phyloP scores from a whole-genome alignment of 805 yeast genomes.

The Wickerhamiella qilinensis region DNA sequence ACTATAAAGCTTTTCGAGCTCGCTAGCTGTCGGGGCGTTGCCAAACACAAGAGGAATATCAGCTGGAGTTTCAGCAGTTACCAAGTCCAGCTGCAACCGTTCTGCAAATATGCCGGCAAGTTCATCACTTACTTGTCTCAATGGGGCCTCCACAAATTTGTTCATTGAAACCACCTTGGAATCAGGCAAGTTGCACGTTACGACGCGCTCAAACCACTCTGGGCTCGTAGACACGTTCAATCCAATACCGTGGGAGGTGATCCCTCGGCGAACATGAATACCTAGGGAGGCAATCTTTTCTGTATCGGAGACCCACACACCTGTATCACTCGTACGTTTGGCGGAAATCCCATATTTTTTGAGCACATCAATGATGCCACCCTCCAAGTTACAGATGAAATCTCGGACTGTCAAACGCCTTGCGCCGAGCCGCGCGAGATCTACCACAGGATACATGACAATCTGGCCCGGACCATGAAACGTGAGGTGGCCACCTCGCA shows the following conservation, averaged over 20 bases:
- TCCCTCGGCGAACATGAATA: constrained; percentile 63
- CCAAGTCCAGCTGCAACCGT: constrained; percentile 1
- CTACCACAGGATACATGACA: constrained; percentile 67
- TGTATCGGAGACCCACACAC: constrained; percentile 58
- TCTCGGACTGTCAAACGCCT: constrained; percentile 38
- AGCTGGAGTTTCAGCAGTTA: not conserved
- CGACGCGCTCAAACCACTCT: constrained; percentile 49
- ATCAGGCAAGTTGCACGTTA: constrained; percentile 73
- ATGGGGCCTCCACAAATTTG: constrained; percentile 15
- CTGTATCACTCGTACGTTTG: constrained; percentile 53
- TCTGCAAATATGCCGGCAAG: constrained; percentile 22
- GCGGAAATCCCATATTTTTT: constrained; percentile 28
- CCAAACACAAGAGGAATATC: not conserved
- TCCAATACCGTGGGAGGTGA: constrained; percentile 83
- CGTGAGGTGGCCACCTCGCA: constrained; percentile 91
- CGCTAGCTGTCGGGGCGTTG: not conserved
- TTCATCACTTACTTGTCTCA: constrained; percentile 27
- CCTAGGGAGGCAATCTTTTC: constrained; percentile 81
- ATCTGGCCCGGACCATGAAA: constrained; percentile 95
- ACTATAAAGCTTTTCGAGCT: not conserved
- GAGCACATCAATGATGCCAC: constrained; percentile 36
- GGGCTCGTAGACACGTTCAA: constrained; percentile 65
- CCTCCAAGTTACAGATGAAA: constrained; percentile 47
- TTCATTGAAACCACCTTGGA: constrained; percentile 35
- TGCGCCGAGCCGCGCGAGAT: constrained; percentile 40